phyloP scores from a whole-genome alignment of 2,329 filamentous ascomycete genomes.

The Colletotrichum plurivorum region DNA sequence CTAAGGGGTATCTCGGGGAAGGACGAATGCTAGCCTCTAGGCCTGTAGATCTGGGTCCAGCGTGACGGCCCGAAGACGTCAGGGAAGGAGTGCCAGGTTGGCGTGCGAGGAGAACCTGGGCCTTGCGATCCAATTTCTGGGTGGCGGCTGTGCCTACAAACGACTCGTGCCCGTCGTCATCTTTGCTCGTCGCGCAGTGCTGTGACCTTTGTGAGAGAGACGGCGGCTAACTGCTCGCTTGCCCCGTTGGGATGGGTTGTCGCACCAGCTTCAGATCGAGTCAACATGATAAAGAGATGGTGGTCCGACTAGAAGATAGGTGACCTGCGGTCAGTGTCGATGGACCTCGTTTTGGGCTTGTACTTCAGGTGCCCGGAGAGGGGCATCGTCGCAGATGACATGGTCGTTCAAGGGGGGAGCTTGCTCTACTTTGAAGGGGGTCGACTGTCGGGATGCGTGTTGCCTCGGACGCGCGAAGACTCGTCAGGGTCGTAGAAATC shows the following conservation, averaged over 20 bases:
- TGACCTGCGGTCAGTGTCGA: not conserved
- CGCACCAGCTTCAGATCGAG: not conserved
- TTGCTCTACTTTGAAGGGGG: not conserved
- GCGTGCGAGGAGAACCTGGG: constrained; percentile 15
- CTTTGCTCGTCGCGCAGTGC: constrained; percentile 18
- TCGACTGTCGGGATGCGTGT: not conserved
- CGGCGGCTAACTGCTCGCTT: constrained; percentile 5
- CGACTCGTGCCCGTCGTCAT: constrained; percentile 6
- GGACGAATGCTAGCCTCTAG: constrained; percentile 14
- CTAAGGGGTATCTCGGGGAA: constrained; percentile 26
- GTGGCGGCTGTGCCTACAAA: not conserved
- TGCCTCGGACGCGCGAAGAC: not conserved
- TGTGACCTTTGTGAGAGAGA: constrained; percentile 5
- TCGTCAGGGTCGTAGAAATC: not conserved
- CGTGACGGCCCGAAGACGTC: constrained; percentile 36
- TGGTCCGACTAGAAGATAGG: too few species aligned
- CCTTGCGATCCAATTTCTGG: not conserved
- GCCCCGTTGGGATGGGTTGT: not conserved
- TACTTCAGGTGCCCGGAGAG: too few species aligned
- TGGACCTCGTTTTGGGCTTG: not conserved
- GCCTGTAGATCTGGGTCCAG: constrained; percentile 35
- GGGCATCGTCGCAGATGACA: too few species aligned
- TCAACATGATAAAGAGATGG: not conserved
- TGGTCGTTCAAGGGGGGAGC: too few species aligned
- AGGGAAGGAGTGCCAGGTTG: constrained; percentile 22